A percentile compares a stretch with the other conserved stretches of the same genome.
phyloP scores from a whole-genome alignment of 2,329 filamentous ascomycete species.

The Aspergillus ochraceus region DNA sequence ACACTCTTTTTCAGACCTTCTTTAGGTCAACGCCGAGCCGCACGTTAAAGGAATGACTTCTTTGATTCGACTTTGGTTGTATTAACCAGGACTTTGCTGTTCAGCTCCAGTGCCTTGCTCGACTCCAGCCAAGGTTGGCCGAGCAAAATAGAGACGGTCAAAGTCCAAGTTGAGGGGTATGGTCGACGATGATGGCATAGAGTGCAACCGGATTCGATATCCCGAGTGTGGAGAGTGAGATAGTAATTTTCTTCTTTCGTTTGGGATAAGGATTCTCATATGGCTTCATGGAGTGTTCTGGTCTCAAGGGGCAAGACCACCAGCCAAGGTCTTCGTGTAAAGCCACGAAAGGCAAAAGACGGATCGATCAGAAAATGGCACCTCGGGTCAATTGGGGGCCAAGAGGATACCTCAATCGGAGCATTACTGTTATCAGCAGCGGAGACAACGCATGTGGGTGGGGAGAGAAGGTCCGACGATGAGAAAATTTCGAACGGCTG shows the following conservation, averaged over 20 bases:
- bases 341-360: not conserved
- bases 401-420: not conserved
- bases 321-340: not conserved
- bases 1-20: not conserved
- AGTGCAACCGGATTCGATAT: not conserved
- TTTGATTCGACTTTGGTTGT: not conserved
- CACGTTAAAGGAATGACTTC: not conserved
- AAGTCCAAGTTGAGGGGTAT: not conserved
- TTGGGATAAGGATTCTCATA: not conserved
- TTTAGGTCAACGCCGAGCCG: not conserved
- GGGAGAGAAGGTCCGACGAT: not conserved
- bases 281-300: not conserved
- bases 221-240: not conserved
- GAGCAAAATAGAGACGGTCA: not conserved
- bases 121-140: not conserved
- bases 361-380: conserved; percentile 9
- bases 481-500: conserved; percentile 1
- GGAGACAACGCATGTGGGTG: not conserved
- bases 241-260: not conserved
- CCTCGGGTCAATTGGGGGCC: conserved; percentile 5
- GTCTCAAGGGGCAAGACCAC: not conserved
- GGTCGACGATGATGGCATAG: not conserved
- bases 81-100: not conserved
- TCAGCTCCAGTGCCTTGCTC: not conserved
- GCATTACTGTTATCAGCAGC: conserved; percentile 13